Evolutionary conservation across 805 yeast species (phyloP).

Genomic region (Barnettozyma botsteinii): DNA sequence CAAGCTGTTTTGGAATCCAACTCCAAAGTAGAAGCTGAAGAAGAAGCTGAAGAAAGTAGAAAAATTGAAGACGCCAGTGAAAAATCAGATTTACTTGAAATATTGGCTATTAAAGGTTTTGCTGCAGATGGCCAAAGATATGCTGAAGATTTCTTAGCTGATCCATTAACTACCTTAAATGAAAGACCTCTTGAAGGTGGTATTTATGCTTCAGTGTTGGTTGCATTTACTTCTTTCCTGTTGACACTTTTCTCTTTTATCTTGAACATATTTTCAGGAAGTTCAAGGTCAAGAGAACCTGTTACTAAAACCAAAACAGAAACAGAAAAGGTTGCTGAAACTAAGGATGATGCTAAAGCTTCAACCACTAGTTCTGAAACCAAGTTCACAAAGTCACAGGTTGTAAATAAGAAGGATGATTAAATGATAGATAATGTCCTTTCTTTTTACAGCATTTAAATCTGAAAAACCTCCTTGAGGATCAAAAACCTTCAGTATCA

Average conservation of each 20-base stretch:
- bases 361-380: conserved; percentile 7
- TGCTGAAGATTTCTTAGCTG: conserved; percentile 34
- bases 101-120: background rate
- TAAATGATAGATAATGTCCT: too few relatives aligned
- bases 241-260: conserved; percentile 40
- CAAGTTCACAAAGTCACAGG: background rate
- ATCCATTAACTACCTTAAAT: conserved; percentile 41
- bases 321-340: conserved; percentile 8
- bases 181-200: conserved; percentile 47
- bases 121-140: conserved; percentile 26
- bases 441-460: too few relatives aligned
- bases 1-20: conserved; percentile 34
- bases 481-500: too few relatives aligned
- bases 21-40: conserved; percentile 26
- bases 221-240: conserved; percentile 35
- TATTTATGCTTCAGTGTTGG: conserved; percentile 38
- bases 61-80: background rate
- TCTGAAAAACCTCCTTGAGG: too few relatives aligned
- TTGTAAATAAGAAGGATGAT: too few relatives aligned
- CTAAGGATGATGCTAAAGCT: conserved; percentile 6
- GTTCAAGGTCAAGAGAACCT: background rate
- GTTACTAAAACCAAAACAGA: conserved; percentile 13
- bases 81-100: background rate
- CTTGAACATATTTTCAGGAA: conserved; percentile 17
- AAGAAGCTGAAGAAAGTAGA: conserved; percentile 25